These are phyloP conservation scores for Biancaea sappan DNA, from an alignment of 306 rosid genomes.

Conservation along the genomic window DNA sequence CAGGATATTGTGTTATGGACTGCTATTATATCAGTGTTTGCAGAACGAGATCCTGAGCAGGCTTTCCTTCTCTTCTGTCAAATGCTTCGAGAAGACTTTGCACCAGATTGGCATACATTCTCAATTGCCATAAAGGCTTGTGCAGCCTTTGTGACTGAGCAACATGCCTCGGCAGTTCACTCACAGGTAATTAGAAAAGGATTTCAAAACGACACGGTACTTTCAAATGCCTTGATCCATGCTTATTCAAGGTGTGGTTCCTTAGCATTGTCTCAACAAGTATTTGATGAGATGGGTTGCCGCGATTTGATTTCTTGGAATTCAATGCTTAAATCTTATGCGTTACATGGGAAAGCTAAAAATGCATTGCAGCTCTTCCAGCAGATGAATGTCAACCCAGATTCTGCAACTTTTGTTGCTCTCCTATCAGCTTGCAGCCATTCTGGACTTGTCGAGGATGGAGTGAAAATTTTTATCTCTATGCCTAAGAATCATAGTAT, in stretches of 20 bases:
- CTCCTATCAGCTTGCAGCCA: slow-evolving; percentile 91
- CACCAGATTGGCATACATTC: slow-evolving; percentile 74
- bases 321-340: slow-evolving; percentile 82
- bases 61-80: slow-evolving; percentile 68
- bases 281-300: slow-evolving; percentile 51
- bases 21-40: slow-evolving; percentile 64
- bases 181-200: slow-evolving; percentile 69
- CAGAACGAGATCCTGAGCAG: slow-evolving; percentile 72
- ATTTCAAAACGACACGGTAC: slow-evolving; percentile 60
- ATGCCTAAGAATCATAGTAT: slow-evolving; percentile 53
- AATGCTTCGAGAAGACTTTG: slow-evolving; percentile 52
- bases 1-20: slow-evolving; percentile 88
- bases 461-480: slow-evolving; percentile 54
- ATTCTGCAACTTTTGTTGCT: slow-evolving; percentile 78
- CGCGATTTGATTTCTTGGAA: slow-evolving; percentile 87
- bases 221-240: slow-evolving; percentile 81
- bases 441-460: slow-evolving; percentile 77
- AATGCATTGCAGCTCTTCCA: slow-evolving; percentile 68
- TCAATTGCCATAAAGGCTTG: slow-evolving; percentile 82
- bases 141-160: slow-evolving; percentile 67
- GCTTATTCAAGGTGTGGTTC: slow-evolving; percentile 85
- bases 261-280: slow-evolving; percentile 63
- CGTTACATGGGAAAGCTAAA: slow-evolving; percentile 74
- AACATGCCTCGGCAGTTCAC: slow-evolving; percentile 60
- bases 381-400: slow-evolving; percentile 58